A percentile compares a stretch with the other conserved stretches of the same genome.
Conservation (phyloP, 1,139 yeast genomes). For the Pichia sp. region DNA sequence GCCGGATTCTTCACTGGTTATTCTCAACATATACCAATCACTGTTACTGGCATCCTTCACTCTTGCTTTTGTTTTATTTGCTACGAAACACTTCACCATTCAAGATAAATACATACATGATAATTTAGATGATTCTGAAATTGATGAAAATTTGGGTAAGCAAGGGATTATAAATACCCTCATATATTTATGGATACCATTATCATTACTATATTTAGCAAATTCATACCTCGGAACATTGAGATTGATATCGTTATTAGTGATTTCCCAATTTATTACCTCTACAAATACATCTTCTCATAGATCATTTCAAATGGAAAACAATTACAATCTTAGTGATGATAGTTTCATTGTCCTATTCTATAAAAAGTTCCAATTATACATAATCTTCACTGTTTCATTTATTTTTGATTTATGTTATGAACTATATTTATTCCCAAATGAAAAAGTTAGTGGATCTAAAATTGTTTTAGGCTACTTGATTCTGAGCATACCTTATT, state of each 20-base stretch:
- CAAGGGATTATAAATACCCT: neutral
- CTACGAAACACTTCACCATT: neutral
- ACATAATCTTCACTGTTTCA: constrained; percentile 14
- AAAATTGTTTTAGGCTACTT: constrained; percentile 18
- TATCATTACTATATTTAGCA: constrained; percentile 18
- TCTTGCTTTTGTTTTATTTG: constrained; percentile 14
- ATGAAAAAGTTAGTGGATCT: neutral
- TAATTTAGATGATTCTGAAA: neutral
- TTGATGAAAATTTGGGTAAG: neutral
- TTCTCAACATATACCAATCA: constrained; percentile 17
- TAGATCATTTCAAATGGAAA: constrained; percentile 17
- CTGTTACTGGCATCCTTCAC: constrained; percentile 22
- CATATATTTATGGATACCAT: constrained; percentile 13
- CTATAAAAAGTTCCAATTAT: constrained; percentile 18
- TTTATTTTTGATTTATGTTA: neutral
- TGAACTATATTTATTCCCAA: neutral
- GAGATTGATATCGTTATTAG: constrained; percentile 19
- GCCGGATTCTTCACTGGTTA: neutral
- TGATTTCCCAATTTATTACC: constrained; percentile 14
- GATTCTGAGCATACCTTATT: constrained; percentile 17
- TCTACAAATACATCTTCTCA: constrained; percentile 7
- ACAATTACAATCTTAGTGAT: constrained; percentile 14
- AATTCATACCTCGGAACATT: constrained; percentile 21
- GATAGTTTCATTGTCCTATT: constrained; percentile 5
- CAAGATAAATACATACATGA: neutral